Percentiles rank a stretch among this genome's conserved stretches.
phyloP scores from a whole-genome alignment of 176 grass and related monocot species.

The Musa beccarii region DNA sequence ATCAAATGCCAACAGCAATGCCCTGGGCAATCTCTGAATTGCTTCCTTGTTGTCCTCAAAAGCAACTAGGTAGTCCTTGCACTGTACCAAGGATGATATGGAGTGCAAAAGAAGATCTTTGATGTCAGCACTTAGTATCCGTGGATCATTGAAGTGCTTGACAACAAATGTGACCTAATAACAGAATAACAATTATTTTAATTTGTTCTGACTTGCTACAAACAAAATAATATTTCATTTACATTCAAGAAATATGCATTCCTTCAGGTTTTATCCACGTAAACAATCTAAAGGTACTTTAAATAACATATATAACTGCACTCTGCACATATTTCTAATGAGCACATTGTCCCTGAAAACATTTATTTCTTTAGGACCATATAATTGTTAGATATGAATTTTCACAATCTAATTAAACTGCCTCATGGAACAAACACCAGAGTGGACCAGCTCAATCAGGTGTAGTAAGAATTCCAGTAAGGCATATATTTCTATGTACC shows the following conservation, averaged over 20 bases:
- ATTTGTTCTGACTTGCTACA: constrained; percentile 6
- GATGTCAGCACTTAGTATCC: constrained; percentile 66
- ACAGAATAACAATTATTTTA: constrained; percentile 13
- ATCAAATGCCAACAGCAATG: constrained; percentile 68
- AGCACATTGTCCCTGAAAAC: no score
- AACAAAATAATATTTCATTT: not conserved
- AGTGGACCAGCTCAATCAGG: no score
- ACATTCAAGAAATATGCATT: not conserved
- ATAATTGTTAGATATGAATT: no score
- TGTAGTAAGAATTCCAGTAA: no score
- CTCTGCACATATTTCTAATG: no score
- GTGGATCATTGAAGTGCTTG: constrained; percentile 73
- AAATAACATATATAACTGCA: no score
- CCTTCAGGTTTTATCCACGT: no score
- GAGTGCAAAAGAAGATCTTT: constrained; percentile 80
- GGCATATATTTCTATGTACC: no score
- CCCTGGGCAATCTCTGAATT: constrained; percentile 56
- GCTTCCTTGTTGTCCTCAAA: constrained; percentile 82
- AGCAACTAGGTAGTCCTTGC: constrained; percentile 70
- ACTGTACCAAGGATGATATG: constrained; percentile 70
- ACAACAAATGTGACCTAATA: constrained; percentile 67
- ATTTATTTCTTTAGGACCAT: no score
- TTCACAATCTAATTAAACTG: no score
- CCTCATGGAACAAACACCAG: no score
- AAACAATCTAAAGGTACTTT: no score